Base-by-base conservation (phyloP, 2,329 filamentous ascomycete genomes). In the Volutella citrinella region DNA sequence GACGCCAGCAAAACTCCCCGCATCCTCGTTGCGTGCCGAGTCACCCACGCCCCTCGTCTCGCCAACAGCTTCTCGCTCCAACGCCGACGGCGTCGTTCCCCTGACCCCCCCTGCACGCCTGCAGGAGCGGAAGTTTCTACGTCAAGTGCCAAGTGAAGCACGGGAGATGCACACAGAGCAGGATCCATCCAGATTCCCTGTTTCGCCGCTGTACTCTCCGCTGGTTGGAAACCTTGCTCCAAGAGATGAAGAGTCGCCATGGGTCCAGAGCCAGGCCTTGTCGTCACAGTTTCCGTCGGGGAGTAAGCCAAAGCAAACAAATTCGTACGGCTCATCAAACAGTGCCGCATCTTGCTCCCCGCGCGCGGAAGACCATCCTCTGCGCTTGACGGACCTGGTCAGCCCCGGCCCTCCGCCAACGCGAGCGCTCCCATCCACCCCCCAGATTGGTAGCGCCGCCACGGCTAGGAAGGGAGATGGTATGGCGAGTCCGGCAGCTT, bases 81-180 rank as follows among this genome's bases (percentile, higher is more conserved):
- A 43, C 10, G 22, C 36, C 7, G 48, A 52, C 9, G 38, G 40
- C 3, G n/a, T n/a, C n/a, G 33, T 42, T 3, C 59, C 59, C 0
- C 45, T 69, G 16, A 70, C 65, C 1, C 70, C 72, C 2, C 72
- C 72, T 1, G 64, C 65, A 3, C 64, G 70, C 13, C 62, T 76
- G 3, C 61, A 66, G 32, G 69, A 74, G 31, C 63, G 71, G 6
- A 65, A 55, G 21, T 60, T 69, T 29, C 60, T 75, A 13, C 57
- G n/a, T n/a, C n/a, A n/a, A n/a, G n/a, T n/a, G n/a, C n/a, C n/a
- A n/a, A n/a, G n/a, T n/a, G n/a, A n/a, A n/a, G n/a, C n/a, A n/a
- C n/a, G n/a, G n/a, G n/a, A n/a, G n/a, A n/a, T n/a, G n/a, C n/a
- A n/a, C n/a, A n/a, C n/a, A n/a, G n/a, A n/a, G 13, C 17, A 14